Conservation (phyloP, 208 protist genomes). For the Crithidia expoeki region DNA sequence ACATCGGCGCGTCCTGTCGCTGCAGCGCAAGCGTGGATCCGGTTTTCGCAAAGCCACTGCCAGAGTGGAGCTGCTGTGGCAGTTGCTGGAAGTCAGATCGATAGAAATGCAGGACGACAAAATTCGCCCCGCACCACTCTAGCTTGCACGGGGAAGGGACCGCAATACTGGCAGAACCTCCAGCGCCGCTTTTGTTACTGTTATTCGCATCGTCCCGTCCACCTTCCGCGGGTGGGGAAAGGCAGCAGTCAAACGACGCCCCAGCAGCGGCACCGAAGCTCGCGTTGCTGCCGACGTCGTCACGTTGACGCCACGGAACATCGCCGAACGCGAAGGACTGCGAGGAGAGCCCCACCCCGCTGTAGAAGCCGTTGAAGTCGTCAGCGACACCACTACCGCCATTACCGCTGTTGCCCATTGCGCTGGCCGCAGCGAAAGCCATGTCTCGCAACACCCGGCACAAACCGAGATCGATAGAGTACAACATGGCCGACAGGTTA, state of each 20-base stretch:
- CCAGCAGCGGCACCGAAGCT: neutral
- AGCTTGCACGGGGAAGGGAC: conserved; percentile 5
- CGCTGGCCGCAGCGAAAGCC: neutral
- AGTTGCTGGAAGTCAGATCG: conserved; percentile 12
- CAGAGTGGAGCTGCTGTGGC: neutral
- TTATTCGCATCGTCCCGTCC: neutral
- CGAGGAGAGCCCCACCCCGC: too few relatives aligned
- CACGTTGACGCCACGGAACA: conserved; percentile 11
- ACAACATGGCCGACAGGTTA: conserved; percentile 18
- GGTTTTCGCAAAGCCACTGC: neutral
- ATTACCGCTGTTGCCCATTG: neutral
- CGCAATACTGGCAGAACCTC: neutral
- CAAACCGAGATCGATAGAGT: conserved; percentile 20
- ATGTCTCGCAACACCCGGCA: conserved; percentile 10
- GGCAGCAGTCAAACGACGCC: neutral
- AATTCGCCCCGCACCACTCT: conserved; percentile 49
- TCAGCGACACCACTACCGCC: neutral
- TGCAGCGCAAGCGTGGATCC: neutral
- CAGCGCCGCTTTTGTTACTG: neutral
- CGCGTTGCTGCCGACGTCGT: conserved; percentile 1
- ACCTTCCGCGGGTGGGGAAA: neutral
- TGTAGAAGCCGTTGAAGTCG: too few relatives aligned
- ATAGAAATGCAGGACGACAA: conserved; percentile 44
- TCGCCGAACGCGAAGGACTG: conserved; percentile 21
- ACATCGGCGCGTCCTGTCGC: conserved; percentile 21